Conservation (phyloP, 2,329 filamentous ascomycete genomes). For the Trichoderma atrobrunneum region DNA sequence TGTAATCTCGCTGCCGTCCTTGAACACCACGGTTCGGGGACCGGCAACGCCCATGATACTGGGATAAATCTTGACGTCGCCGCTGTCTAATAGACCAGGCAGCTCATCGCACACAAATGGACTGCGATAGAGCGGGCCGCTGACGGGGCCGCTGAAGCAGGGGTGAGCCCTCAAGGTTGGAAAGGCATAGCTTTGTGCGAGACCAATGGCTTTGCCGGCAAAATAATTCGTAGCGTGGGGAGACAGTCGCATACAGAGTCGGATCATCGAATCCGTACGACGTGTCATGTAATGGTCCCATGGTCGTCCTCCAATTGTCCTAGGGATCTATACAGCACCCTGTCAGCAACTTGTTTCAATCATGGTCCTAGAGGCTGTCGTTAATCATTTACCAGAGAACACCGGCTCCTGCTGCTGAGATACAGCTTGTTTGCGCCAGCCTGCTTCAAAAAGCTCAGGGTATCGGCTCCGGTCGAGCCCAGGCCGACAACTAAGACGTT, state of each 20-base stretch:
- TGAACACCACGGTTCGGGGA: constrained; percentile 29
- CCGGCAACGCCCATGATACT: constrained; percentile 32
- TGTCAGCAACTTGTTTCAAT: background rate
- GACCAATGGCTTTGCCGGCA: constrained; percentile 9
- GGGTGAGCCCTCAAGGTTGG: constrained; percentile 4
- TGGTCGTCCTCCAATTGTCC: constrained; percentile 4
- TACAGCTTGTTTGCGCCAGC: constrained; percentile 38
- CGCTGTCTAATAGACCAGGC: constrained; percentile 28
- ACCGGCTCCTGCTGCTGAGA: constrained; percentile 40
- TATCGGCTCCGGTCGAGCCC: constrained; percentile 36
- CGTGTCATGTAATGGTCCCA: constrained; percentile 14
- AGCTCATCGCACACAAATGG: constrained; percentile 32
- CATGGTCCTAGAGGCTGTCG: background rate
- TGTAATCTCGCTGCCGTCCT: constrained; percentile 31
- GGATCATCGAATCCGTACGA: background rate
- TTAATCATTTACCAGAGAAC: constrained; percentile 26
- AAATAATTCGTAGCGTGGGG: constrained; percentile 8
- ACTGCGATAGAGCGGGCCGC: constrained; percentile 25
- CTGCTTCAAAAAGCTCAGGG: constrained; percentile 32
- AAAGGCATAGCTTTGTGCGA: constrained; percentile 10
- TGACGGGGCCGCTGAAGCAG: background rate
- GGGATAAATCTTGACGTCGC: constrained; percentile 27
- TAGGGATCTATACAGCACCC: background rate
- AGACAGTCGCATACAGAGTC: background rate
- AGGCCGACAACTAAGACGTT: constrained; percentile 47